Conservation (phyloP, 495 filamentous ascomycete species). For the Penicillium subrubescens region DNA sequence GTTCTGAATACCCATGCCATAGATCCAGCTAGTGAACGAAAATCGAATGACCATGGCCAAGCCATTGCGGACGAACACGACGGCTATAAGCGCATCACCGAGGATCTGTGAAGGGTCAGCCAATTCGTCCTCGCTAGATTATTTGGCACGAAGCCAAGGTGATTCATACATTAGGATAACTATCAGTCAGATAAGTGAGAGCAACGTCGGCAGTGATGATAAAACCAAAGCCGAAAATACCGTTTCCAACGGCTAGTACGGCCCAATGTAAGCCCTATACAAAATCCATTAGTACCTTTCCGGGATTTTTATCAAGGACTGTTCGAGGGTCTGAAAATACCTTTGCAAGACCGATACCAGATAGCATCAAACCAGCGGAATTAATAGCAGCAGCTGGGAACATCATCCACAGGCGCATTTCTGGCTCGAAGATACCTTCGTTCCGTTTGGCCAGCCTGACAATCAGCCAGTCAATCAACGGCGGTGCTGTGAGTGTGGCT, state of each 20-base stretch:
- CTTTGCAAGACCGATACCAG: constrained; percentile 7
- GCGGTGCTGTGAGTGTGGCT: constrained; percentile 24
- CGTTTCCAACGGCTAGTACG: constrained; percentile 31
- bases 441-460: constrained; percentile 29
- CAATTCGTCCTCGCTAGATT: neutral
- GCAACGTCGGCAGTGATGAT: constrained; percentile 24
- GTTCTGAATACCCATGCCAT: constrained; percentile 23
- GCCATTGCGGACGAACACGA: constrained; percentile 24
- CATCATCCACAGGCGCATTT: constrained; percentile 29
- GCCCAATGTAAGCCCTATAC: constrained; percentile 25
- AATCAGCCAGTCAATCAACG: constrained; percentile 34
- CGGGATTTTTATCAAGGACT: neutral
- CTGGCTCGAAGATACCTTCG: constrained; percentile 35
- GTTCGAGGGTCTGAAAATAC: constrained; percentile 2
- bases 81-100: constrained; percentile 20
- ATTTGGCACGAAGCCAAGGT: neutral
- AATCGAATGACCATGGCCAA: constrained; percentile 19
- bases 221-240: constrained; percentile 31
- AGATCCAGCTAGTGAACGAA: constrained; percentile 17
- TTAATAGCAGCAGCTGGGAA: constrained; percentile 10
- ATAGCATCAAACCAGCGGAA: constrained; percentile 4
- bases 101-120: constrained; percentile 16
- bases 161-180: constrained; percentile 23
- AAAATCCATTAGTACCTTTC: neutral
- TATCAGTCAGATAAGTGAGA: constrained; percentile 34